phyloP scores from a whole-genome alignment of 352 stramenopile genomes.

The Pythium guiyangense region DNA sequence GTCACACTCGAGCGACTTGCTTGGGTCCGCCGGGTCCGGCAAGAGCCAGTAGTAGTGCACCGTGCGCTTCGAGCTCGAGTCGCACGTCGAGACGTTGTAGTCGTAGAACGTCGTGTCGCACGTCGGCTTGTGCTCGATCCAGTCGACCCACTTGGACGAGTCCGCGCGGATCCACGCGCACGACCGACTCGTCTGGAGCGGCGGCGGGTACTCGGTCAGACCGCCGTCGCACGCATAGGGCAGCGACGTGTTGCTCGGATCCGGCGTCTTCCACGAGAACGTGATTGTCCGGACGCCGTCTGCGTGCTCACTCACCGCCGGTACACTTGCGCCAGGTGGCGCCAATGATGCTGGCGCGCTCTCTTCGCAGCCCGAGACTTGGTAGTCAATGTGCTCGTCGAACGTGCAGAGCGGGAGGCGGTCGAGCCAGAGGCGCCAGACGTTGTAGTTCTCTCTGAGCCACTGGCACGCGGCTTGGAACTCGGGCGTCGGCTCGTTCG shows the following conservation, averaged over 20 bases:
- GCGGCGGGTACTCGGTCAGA: slow-evolving; percentile 13
- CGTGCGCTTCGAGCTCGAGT: slow-evolving; percentile 17
- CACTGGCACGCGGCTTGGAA: slow-evolving; percentile 44
- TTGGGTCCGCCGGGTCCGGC: slow-evolving; percentile 9
- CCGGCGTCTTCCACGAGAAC: slow-evolving; percentile 26
- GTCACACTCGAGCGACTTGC: slow-evolving; percentile 29
- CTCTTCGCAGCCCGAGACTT: slow-evolving; percentile 20
- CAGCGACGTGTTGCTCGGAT: slow-evolving; percentile 23
- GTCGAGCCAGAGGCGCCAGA: slow-evolving; percentile 42
- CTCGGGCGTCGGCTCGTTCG: slow-evolving; percentile 16
- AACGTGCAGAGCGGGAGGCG: slow-evolving; percentile 20
- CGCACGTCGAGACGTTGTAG: slow-evolving; percentile 30
- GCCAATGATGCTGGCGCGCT: no score
- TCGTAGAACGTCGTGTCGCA: slow-evolving; percentile 38
- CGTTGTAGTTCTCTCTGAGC: slow-evolving; percentile 42
- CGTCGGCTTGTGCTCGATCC: slow-evolving; percentile 20
- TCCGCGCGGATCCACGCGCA: slow-evolving; percentile 34
- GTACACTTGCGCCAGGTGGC: no score
- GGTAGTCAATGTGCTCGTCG: slow-evolving; percentile 25
- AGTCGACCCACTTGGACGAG: slow-evolving; percentile 20
- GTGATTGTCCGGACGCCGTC: slow-evolving; percentile 10
- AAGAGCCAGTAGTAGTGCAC: slow-evolving; percentile 42
- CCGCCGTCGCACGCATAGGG: slow-evolving; percentile 45
- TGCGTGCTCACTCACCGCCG: no score
- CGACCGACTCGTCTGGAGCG: slow-evolving; percentile 28